Conservation (phyloP, 2,329 filamentous ascomycete species). For the Botrytis squamosa region DNA sequence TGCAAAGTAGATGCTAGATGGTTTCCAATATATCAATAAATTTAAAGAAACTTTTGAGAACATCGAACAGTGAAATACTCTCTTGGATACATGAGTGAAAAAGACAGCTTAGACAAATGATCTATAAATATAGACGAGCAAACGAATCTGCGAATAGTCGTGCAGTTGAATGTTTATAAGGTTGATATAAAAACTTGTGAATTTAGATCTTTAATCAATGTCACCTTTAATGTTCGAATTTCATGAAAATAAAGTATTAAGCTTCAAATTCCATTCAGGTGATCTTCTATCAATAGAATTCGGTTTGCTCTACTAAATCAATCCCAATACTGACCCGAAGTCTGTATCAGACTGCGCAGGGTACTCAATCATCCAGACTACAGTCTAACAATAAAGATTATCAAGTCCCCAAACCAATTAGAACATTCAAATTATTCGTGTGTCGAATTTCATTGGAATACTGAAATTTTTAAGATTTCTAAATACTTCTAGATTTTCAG, state of each 20-base stretch:
- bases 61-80: not conserved
- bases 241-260: not conserved
- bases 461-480: no score
- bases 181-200: not conserved
- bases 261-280: not conserved
- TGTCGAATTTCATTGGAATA: no score
- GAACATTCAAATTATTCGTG: no score
- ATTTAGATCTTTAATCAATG: not conserved
- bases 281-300: not conserved
- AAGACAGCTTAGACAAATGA: not conserved
- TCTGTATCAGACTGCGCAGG: not conserved
- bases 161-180: rapidly evolving
- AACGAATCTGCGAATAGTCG: not conserved
- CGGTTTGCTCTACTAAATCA: not conserved
- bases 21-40: not conserved
- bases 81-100: not conserved
- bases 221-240: not conserved
- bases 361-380: no score
- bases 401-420: no score
- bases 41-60: not conserved
- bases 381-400: no score
- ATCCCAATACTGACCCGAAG: not conserved
- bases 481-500: no score
- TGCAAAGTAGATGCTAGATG: not conserved
- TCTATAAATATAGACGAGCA: not conserved